A percentile compares a stretch with the other conserved stretches of the same genome.
phyloP scores from a whole-genome alignment of 2,329 filamentous ascomycete species.

The Ascochyta fabae region DNA sequence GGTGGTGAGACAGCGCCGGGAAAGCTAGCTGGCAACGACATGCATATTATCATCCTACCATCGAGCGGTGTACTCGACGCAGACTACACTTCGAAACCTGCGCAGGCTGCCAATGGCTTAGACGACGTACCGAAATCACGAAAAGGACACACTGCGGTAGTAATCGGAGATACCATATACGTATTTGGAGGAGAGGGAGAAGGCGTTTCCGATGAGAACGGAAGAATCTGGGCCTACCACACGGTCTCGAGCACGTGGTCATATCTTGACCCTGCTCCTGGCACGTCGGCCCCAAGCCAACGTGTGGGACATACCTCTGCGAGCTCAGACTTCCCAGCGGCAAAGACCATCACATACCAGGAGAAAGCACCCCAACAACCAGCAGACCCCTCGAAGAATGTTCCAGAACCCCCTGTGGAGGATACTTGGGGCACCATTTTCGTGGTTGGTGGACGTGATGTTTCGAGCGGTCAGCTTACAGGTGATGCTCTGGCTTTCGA shows the following conservation, averaged over 20 bases:
- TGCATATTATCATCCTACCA: constrained; percentile 61
- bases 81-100: constrained; percentile 49
- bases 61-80: constrained; percentile 51
- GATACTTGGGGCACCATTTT: constrained; percentile 59
- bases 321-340: constrained; percentile 50
- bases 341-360: constrained; percentile 37
- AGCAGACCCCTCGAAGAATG: constrained; percentile 49
- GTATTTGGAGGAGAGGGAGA: constrained; percentile 52
- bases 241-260: constrained; percentile 52
- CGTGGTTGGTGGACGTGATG: constrained; percentile 55
- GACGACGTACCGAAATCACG: constrained; percentile 48
- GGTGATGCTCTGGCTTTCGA: constrained; percentile 62
- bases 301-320: constrained; percentile 48
- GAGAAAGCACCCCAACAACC: constrained; percentile 50
- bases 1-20: constrained; percentile 54
- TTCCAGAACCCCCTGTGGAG: constrained; percentile 50
- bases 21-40: constrained; percentile 56
- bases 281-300: constrained; percentile 33
- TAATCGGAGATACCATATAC: constrained; percentile 54
- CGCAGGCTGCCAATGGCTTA: constrained; percentile 36
- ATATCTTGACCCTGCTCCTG: constrained; percentile 45
- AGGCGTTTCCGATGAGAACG: constrained; percentile 42
- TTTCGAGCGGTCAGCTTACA: constrained; percentile 30
- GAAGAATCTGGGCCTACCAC: constrained; percentile 54
- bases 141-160: constrained; percentile 52